Percentiles rank a stretch among this genome's conserved stretches.
These are phyloP conservation scores for Penicillium ochrochloron DNA, from an alignment of 495 filamentous ascomycete species.

Conservation along the genomic window DNA sequence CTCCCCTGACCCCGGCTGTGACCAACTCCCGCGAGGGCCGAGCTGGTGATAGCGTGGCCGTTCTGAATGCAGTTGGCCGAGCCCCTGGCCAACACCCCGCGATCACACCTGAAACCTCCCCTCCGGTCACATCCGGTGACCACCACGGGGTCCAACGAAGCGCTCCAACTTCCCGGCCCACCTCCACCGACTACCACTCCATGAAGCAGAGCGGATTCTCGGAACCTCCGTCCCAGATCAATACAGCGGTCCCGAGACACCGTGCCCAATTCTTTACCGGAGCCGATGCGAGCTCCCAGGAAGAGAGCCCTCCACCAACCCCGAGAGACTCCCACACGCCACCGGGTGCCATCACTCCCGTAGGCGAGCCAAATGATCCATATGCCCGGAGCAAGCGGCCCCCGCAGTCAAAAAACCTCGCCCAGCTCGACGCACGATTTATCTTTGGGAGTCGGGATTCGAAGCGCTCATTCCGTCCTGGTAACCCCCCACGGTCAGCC, in stretches of 20 bases:
- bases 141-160: slow-evolving; percentile 37
- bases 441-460: slow-evolving; percentile 71
- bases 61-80: slow-evolving; percentile 42
- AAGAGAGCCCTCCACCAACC: slow-evolving; percentile 58
- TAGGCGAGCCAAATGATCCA: slow-evolving; percentile 83
- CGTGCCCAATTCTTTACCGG: slow-evolving; percentile 76
- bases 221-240: slow-evolving; percentile 44
- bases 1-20: slow-evolving; percentile 85
- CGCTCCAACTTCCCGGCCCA: slow-evolving; percentile 49
- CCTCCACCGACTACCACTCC: slow-evolving; percentile 48
- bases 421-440: slow-evolving; percentile 80
- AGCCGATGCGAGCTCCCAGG: slow-evolving; percentile 56
- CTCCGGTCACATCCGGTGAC: slow-evolving; percentile 40
- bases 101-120: slow-evolving; percentile 55
- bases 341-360: slow-evolving; percentile 72
- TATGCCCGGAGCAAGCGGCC: slow-evolving; percentile 83
- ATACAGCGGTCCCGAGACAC: slow-evolving; percentile 54
- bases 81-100: slow-evolving; percentile 68
- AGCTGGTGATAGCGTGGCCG: slow-evolving; percentile 33
- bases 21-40: slow-evolving; percentile 61
- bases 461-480: slow-evolving; percentile 48
- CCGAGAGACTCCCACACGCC: slow-evolving; percentile 64
- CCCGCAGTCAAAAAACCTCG: slow-evolving; percentile 68
- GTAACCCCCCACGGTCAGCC: slow-evolving; percentile 44
- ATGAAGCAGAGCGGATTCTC: slow-evolving; percentile 41